A percentile compares a stretch with the other conserved stretches of the same genome.
Evolutionary conservation across 2,329 filamentous ascomycete species (phyloP).

Genomic region (Fusarium nodosum): DNA sequence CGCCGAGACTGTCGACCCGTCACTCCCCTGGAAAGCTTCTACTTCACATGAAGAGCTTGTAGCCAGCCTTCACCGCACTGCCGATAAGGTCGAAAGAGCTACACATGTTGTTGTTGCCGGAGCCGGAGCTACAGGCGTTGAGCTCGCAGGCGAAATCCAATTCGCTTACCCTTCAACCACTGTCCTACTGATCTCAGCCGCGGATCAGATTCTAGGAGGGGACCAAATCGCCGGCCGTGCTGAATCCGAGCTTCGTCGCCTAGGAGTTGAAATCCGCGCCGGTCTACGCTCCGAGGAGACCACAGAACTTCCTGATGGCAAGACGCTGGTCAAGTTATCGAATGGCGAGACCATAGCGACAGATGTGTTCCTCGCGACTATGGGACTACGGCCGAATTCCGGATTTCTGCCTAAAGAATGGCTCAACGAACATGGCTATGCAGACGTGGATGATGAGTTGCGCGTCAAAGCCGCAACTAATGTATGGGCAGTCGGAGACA

Average conservation of each 20-base stretch:
- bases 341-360: slow-evolving; percentile 63
- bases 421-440: slow-evolving; percentile 61
- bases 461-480: slow-evolving; percentile 60
- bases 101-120: slow-evolving; percentile 69
- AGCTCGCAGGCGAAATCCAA: slow-evolving; percentile 67
- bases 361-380: slow-evolving; percentile 70
- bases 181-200: slow-evolving; percentile 62
- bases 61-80: slow-evolving; percentile 57
- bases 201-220: slow-evolving; percentile 59
- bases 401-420: slow-evolving; percentile 63
- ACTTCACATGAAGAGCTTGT: slow-evolving; percentile 62
- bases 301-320: slow-evolving; percentile 56
- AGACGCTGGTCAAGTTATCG: slow-evolving; percentile 63
- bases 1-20: slow-evolving; percentile 57
- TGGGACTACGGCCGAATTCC: slow-evolving; percentile 68
- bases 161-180: slow-evolving; percentile 65
- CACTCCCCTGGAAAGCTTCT: slow-evolving; percentile 66
- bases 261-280: slow-evolving; percentile 64
- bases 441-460: slow-evolving; percentile 65
- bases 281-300: slow-evolving; percentile 58
- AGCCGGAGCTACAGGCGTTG: slow-evolving; percentile 68
- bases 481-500: slow-evolving; percentile 68
- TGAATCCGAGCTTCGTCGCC: slow-evolving; percentile 63
- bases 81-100: slow-evolving; percentile 60
- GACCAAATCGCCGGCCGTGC: slow-evolving; percentile 60